phyloP scores from a whole-genome alignment of 805 yeast species.

The Myxozyma lipomycoides region DNA sequence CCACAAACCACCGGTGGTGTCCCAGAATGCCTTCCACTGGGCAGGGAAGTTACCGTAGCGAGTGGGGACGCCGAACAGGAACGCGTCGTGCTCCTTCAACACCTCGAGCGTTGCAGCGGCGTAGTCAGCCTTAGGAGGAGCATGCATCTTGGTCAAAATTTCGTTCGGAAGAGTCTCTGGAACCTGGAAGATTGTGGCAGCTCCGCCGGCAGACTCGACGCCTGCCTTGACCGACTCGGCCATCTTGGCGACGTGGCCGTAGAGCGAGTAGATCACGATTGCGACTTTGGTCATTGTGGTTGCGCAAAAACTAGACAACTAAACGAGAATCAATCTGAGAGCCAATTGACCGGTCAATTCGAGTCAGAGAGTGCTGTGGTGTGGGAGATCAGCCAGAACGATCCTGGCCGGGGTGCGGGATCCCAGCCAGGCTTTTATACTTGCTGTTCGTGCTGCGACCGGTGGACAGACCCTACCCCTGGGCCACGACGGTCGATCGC shows the following conservation, averaged over 20 bases:
- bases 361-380: too few species aligned
- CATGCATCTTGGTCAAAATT: conserved; percentile 50
- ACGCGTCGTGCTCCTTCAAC: conserved; percentile 66
- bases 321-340: too few species aligned
- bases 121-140: conserved; percentile 58
- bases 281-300: conserved; percentile 22
- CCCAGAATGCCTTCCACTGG: conserved; percentile 74
- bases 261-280: conserved; percentile 65
- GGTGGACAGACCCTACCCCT: too few species aligned
- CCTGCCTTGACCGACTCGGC: conserved; percentile 70
- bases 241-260: conserved; percentile 67
- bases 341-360: too few species aligned
- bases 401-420: too few species aligned
- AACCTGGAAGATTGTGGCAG: conserved; percentile 68
- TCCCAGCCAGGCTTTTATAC: too few species aligned
- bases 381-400: too few species aligned
- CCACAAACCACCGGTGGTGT: conserved; percentile 76
- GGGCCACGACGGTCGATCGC: too few species aligned
- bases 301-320: too few species aligned
- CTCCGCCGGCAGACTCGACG: conserved; percentile 61
- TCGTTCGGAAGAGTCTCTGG: conserved; percentile 69
- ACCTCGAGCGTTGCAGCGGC: conserved; percentile 63
- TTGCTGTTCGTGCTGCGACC: too few species aligned
- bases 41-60: conserved; percentile 80
- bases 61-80: conserved; percentile 81